Evolutionary conservation across 2,329 filamentous ascomycete species (phyloP).

Genomic region (Sarocladium kiliense): DNA sequence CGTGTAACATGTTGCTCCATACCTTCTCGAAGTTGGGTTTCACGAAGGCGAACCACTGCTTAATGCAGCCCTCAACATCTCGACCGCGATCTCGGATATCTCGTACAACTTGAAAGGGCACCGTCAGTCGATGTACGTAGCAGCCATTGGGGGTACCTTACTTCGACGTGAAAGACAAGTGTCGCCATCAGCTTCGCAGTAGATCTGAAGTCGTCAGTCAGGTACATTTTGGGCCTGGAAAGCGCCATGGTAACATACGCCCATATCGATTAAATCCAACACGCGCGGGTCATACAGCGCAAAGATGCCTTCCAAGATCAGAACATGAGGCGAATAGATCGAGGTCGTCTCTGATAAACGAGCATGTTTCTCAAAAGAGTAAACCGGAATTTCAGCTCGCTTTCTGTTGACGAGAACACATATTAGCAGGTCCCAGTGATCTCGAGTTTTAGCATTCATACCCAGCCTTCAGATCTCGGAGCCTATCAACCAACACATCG

Average conservation of each 20-base stretch:
- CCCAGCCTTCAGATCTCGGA: constrained; percentile 87
- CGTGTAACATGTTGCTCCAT: no score
- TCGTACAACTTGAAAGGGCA: constrained; percentile 57
- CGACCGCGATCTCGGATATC: constrained; percentile 86
- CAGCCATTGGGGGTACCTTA: constrained; percentile 37
- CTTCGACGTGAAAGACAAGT: constrained; percentile 85
- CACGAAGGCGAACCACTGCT: constrained; percentile 95
- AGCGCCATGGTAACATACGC: constrained; percentile 42
- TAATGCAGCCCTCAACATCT: constrained; percentile 92
- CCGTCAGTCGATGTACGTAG: constrained; percentile 9
- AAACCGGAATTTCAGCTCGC: constrained; percentile 85
- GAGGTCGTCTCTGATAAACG: constrained; percentile 73
- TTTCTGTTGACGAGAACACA: constrained; percentile 46
- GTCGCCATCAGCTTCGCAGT: constrained; percentile 93
- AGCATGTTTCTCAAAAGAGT: constrained; percentile 91
- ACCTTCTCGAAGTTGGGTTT: constrained; percentile 92
- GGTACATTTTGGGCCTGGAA: neutral
- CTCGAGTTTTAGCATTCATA: constrained; percentile 37
- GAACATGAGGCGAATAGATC: constrained; percentile 93
- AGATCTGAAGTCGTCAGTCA: constrained; percentile 54
- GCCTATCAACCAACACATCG: constrained; percentile 72
- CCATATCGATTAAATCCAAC: constrained; percentile 83
- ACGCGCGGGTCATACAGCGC: constrained; percentile 86
- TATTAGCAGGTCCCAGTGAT: constrained; percentile 10
- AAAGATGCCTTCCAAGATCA: constrained; percentile 94